Evolutionary conservation across 31 red algal genomes (phyloP).

Genomic region (Porphyra umbilicalis): DNA sequence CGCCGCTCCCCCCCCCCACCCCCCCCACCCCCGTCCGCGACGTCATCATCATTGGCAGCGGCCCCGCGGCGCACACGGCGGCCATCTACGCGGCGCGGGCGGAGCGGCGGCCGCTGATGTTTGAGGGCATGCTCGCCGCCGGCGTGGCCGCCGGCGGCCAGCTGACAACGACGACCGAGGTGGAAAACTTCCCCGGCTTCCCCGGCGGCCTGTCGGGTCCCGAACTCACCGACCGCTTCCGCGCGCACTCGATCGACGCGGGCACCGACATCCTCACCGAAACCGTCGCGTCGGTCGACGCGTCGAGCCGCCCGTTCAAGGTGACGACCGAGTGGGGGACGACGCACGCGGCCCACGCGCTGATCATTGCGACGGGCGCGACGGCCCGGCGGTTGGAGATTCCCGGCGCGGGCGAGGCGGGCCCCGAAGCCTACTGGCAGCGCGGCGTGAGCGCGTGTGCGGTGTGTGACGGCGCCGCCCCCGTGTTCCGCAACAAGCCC

Average conservation of each 20-base stretch:
- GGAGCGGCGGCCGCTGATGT: constrained; percentile 78
- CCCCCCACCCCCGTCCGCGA: neutral
- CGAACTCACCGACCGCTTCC: constrained; percentile 74
- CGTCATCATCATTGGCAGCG: constrained; percentile 89
- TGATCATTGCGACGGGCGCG: constrained; percentile 95
- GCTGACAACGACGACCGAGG: constrained; percentile 94
- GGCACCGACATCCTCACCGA: constrained; percentile 87
- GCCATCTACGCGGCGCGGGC: constrained; percentile 94
- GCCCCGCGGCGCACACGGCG: constrained; percentile 92
- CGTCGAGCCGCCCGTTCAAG: constrained; percentile 57
- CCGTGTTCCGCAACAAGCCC: constrained; percentile 77
- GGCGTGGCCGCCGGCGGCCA: constrained; percentile 92
- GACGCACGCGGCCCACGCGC: constrained; percentile 25
- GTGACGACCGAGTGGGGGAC: constrained; percentile 48
- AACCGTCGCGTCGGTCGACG: constrained; percentile 70
- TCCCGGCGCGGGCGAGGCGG: constrained; percentile 53
- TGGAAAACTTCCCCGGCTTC: constrained; percentile 98
- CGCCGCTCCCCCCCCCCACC: neutral
- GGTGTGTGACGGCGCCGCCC: constrained; percentile 98
- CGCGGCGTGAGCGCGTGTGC: constrained; percentile 93
- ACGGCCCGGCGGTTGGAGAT: constrained; percentile 85
- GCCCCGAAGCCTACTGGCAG: constrained; percentile 86
- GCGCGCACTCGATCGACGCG: constrained; percentile 52
- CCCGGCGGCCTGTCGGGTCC: constrained; percentile 75
- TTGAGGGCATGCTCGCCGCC: constrained; percentile 84